phyloP scores from a whole-genome alignment of 345 rosid genomes.

The Rhodamnia rubescens region DNA sequence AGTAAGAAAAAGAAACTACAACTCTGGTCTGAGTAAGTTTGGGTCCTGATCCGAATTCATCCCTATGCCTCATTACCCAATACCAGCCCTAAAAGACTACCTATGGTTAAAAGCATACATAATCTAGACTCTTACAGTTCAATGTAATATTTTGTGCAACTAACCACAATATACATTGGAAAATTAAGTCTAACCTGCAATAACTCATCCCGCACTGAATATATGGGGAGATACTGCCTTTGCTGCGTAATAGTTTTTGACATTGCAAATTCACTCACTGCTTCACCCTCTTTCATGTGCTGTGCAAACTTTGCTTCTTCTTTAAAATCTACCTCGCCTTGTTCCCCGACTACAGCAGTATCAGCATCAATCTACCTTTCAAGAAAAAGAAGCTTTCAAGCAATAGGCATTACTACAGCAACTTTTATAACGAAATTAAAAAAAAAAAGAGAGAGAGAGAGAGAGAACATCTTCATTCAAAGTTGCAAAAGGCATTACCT shows the following conservation, averaged over 20 bases:
- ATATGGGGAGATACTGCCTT: conserved; percentile 85
- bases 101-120: neutral
- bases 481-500: conserved; percentile 27
- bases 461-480: conserved; percentile 43
- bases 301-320: conserved; percentile 84
- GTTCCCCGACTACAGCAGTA: conserved; percentile 76
- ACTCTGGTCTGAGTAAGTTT: neutral
- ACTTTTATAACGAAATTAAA: neutral
- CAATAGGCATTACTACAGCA: neutral
- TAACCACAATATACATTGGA: neutral
- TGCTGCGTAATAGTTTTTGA: conserved; percentile 73
- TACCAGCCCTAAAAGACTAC: neutral
- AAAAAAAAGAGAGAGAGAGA: neutral
- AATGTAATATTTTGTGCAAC: neutral
- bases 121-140: neutral
- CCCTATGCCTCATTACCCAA: neutral
- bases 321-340: conserved; percentile 87
- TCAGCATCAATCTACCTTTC: conserved; percentile 80
- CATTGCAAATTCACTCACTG: conserved; percentile 86
- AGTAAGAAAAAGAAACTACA: neutral
- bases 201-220: conserved; percentile 79
- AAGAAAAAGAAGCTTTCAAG: neutral
- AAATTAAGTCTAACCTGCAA: conserved; percentile 54
- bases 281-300: conserved; percentile 83
- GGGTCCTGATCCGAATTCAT: neutral